Conservation (phyloP, 768 basidiomycete species). For the Boletus sp. region DNA sequence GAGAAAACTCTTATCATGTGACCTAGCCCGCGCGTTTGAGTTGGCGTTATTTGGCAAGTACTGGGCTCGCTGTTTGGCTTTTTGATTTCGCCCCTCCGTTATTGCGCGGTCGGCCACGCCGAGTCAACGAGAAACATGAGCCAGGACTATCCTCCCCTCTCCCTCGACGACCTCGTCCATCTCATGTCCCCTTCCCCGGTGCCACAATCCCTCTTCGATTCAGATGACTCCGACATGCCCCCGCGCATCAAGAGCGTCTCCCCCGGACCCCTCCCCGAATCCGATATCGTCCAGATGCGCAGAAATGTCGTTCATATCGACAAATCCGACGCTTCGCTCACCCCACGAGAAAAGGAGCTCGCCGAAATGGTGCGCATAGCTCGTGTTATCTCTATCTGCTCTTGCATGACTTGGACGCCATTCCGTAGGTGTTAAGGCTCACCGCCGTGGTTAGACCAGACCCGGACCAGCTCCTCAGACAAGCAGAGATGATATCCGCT, state of each 20-base stretch:
- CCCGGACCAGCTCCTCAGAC: conserved; percentile 49
- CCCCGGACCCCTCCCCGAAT: conserved; percentile 42
- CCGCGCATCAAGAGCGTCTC: conserved; percentile 24
- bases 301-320: conserved; percentile 36
- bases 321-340: conserved; percentile 23
- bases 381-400: conserved; percentile 6
- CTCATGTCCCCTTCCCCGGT: conserved; percentile 51
- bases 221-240: conserved; percentile 22
- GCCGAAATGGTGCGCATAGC: conserved; percentile 53
- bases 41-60: no score
- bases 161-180: conserved; percentile 57
- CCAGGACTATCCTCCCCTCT: conserved; percentile 40
- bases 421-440: conserved; percentile 46
- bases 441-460: conserved; percentile 40
- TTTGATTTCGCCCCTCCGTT: conserved; percentile 28
- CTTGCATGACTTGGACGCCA: conserved; percentile 1
- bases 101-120: not conserved
- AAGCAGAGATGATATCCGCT: conserved; percentile 60
- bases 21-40: conserved; percentile 34
- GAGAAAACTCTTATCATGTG: conserved; percentile 33
- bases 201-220: conserved; percentile 8
- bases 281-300: conserved; percentile 51
- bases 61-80: conserved; percentile 21
- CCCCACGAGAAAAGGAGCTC: conserved; percentile 49
- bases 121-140: conserved; percentile 22